Percentiles rank a stretch among this genome's conserved stretches.
These are phyloP conservation scores for Lactifluus volemus DNA, from an alignment of 768 basidiomycete genomes.

Conservation along the genomic window DNA sequence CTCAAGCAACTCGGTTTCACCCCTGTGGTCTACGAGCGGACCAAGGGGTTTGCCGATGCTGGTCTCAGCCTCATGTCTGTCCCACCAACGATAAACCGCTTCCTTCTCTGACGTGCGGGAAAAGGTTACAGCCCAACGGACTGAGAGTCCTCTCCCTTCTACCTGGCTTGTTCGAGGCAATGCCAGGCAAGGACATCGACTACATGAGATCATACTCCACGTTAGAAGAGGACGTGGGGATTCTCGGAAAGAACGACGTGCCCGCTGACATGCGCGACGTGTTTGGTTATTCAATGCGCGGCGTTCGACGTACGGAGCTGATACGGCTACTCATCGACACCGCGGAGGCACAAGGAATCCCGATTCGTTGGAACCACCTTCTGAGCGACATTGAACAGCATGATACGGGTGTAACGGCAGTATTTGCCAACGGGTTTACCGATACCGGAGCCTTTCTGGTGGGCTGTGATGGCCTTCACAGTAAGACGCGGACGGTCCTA, in stretches of 20 bases:
- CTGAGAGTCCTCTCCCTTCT: constrained; percentile 12
- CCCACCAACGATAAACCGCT: background rate
- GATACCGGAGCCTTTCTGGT: constrained; percentile 34
- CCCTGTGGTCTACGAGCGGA: constrained; percentile 17
- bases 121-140: constrained; percentile 19
- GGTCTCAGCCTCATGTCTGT: constrained; percentile 19
- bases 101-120: background rate
- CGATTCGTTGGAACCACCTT: constrained; percentile 29
- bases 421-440: constrained; percentile 29
- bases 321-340: constrained; percentile 26
- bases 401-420: constrained; percentile 26
- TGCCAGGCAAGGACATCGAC: constrained; percentile 12
- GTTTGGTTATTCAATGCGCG: constrained; percentile 26
- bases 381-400: constrained; percentile 28
- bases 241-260: constrained; percentile 24
- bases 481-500: constrained; percentile 30
- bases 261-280: constrained; percentile 20
- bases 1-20: constrained; percentile 16
- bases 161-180: constrained; percentile 1
- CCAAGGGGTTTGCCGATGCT: constrained; percentile 2
- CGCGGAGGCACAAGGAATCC: constrained; percentile 27
- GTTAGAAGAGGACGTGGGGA: constrained; percentile 22
- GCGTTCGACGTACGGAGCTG: constrained; percentile 27
- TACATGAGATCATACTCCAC: constrained; percentile 13
- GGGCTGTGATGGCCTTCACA: constrained; percentile 40